Evolutionary conservation across 352 stramenopile species (phyloP).

Genomic region (Phytopythium delawarense): DNA sequence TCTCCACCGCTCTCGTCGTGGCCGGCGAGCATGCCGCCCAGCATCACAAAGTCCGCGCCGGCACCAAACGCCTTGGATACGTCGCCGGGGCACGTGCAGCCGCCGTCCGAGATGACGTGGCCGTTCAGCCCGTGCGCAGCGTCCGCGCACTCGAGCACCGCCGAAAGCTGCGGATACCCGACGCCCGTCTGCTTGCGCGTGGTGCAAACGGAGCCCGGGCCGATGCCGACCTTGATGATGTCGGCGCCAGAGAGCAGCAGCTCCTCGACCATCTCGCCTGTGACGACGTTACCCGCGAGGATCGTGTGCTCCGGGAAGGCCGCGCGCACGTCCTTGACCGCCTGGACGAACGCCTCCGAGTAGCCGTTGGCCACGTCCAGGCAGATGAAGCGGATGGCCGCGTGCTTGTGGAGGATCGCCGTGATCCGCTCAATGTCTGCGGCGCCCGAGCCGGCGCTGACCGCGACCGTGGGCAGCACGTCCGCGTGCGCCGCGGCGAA

Average conservation of each 20-base stretch:
- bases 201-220: constrained; percentile 89
- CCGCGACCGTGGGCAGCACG: constrained; percentile 66
- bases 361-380: constrained; percentile 90
- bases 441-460: constrained; percentile 68
- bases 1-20: constrained; percentile 89
- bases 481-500: constrained; percentile 55
- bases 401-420: constrained; percentile 51
- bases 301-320: constrained; percentile 78
- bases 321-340: constrained; percentile 54
- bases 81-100: constrained; percentile 87
- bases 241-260: constrained; percentile 88
- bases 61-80: constrained; percentile 90
- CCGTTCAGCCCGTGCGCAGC: constrained; percentile 86
- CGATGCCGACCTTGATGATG: constrained; percentile 94
- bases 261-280: constrained; percentile 91
- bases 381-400: constrained; percentile 81
- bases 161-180: constrained; percentile 89
- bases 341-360: constrained; percentile 84
- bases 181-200: constrained; percentile 92
- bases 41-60: constrained; percentile 92
- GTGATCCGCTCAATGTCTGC: constrained; percentile 72
- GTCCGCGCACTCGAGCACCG: constrained; percentile 90
- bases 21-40: constrained; percentile 89
- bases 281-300: constrained; percentile 92
- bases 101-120: constrained; percentile 88